Conservation (phyloP, 2,329 filamentous ascomycete species). For the Fusarium circinatum region DNA sequence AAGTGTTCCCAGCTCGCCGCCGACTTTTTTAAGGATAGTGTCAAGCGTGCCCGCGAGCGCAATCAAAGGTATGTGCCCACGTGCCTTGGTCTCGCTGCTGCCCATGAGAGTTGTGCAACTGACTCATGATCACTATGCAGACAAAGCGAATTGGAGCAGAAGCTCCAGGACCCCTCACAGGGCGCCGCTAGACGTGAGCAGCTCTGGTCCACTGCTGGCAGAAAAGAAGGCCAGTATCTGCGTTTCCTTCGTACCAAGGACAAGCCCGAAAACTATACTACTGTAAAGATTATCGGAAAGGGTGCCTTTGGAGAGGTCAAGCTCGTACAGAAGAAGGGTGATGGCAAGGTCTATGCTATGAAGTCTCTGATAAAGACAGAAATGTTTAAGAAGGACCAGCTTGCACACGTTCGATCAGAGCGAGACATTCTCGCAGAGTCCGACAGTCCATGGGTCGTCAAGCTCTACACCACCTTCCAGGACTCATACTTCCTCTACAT, state of each 20-base stretch:
- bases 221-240: constrained; percentile 91
- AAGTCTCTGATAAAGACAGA: constrained; percentile 99
- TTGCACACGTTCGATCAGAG: constrained; percentile 96
- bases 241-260: constrained; percentile 95
- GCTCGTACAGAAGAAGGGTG: constrained; percentile 93
- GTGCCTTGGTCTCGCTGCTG: not conserved
- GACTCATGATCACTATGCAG: constrained; percentile 57
- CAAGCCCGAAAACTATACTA: constrained; percentile 92
- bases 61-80: constrained; percentile 80
- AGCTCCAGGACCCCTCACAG: constrained; percentile 80
- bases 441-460: constrained; percentile 99
- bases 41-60: constrained; percentile 92
- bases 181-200: constrained; percentile 81
- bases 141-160: constrained; percentile 90
- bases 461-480: constrained; percentile 98
- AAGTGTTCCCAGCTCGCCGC: constrained; percentile 77
- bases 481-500: constrained; percentile 97
- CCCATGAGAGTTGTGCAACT: constrained; percentile 5
- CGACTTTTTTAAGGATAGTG: constrained; percentile 98
- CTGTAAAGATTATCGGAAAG: constrained; percentile 98
- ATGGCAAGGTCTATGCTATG: constrained; percentile 97
- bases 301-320: constrained; percentile 99
- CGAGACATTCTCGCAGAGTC: constrained; percentile 97
- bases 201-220: constrained; percentile 84
- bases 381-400: constrained; percentile 99